phyloP scores from a whole-genome alignment of 2,329 filamentous ascomycete species.

The Aurifilum marmelostoma region DNA sequence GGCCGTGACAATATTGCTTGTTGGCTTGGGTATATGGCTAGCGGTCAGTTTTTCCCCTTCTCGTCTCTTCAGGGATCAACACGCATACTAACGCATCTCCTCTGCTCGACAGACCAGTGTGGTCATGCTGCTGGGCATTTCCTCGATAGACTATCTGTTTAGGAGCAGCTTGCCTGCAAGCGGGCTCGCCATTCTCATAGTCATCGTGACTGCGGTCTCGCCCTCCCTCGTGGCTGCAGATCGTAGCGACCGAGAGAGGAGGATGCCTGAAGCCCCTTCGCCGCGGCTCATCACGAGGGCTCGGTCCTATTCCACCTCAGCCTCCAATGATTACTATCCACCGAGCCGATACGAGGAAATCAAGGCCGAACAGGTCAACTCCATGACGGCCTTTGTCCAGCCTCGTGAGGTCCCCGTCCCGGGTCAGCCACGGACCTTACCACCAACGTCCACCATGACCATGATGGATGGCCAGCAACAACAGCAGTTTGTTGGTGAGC shows the following conservation, averaged over 20 bases:
- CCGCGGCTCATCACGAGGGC: constrained; percentile 41
- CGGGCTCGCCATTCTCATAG: constrained; percentile 51
- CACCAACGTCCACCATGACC: constrained; percentile 40
- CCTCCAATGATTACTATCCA: constrained; percentile 44
- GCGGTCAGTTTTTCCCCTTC: constrained; percentile 45
- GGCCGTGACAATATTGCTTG: constrained; percentile 46
- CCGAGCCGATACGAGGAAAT: constrained; percentile 54
- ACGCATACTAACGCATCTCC: constrained; percentile 23
- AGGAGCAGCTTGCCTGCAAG: constrained; percentile 55
- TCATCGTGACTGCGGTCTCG: constrained; percentile 45
- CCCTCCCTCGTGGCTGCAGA: constrained; percentile 38
- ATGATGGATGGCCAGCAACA: constrained; percentile 37
- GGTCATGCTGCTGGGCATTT: constrained; percentile 53
- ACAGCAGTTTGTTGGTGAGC: constrained; percentile 38
- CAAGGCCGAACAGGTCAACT: constrained; percentile 46
- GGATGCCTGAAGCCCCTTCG: constrained; percentile 45
- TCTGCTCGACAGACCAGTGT: constrained; percentile 51
- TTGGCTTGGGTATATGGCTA: constrained; percentile 56
- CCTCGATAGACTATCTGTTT: constrained; percentile 45
- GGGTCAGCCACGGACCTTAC: constrained; percentile 36
- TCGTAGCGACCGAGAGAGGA: constrained; percentile 36
- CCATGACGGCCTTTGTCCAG: constrained; percentile 43
- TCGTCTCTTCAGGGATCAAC: constrained; percentile 24
- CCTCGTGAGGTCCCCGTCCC: constrained; percentile 37
- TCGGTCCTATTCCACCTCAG: constrained; percentile 47